Evolutionary conservation across 345 rosid genomes (phyloP), one percentile per base, ranked within the genome.

Genomic region (Rhodomyrtus tomentosa): DNA sequence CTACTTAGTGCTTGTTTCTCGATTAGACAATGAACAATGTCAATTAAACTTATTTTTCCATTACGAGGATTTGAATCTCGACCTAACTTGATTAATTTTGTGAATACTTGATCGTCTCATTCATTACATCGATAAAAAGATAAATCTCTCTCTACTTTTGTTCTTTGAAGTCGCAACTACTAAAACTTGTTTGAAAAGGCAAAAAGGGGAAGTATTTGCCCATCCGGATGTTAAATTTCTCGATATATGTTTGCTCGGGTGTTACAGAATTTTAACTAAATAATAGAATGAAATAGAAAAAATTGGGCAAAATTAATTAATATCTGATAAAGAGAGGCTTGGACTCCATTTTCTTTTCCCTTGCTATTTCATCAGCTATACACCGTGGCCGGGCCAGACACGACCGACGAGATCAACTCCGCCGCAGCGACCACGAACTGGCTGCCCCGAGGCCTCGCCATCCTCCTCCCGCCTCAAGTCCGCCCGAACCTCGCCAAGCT

Each of bases 381-480:
- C 82, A 85, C 88, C 15, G 86, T 94, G 54, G 94, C 98, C 9
- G 99, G 98, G 87, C 90, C 94, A 15, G 95, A 95, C 86, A 24
- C 95, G 1, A 91, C 62, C 4, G 94, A 86, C 6, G 98, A 96
- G 93, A 93, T 95, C 24, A 90, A 87, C 72, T 89, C 94, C 29
- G 83, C 95, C 15, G 93, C 87, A 13, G 95, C 90, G 88, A 84
- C 83, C 40, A 91, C 94, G 38, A 86, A 91, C 84, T 95, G 99
- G 96, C 84, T 92, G 53, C 83, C 92, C 10, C 24, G 80, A 40
- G 94, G 95, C 76, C 91, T 94, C 50, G 83, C 55, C 2, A 83
- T 56, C 50, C 55, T 88, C 62, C 98, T 96, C 84, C 96, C 98
- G 25, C 74, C 88, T 14, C 55, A 88, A 74, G 93, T 92, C 82